Conservation (phyloP, 2,329 filamentous ascomycete genomes). For the Neurospora sp. region DNA sequence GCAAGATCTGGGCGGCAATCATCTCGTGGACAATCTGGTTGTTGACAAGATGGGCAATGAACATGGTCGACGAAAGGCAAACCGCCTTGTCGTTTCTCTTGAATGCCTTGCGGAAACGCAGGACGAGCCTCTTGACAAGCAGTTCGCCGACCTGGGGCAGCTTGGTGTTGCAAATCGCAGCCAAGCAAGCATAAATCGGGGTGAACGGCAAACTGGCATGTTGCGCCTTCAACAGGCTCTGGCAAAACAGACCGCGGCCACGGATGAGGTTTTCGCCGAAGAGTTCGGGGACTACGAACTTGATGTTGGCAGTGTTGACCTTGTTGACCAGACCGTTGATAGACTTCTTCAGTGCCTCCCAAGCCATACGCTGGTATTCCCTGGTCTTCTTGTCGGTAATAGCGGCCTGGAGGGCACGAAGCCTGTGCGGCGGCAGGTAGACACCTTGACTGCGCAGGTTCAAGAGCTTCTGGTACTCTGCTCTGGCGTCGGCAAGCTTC, state of each 20-base stretch:
- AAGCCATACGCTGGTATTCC: slow-evolving; percentile 97
- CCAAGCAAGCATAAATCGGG: slow-evolving; percentile 92
- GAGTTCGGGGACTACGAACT: slow-evolving; percentile 89
- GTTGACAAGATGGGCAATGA: slow-evolving; percentile 91
- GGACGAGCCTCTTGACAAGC: slow-evolving; percentile 71
- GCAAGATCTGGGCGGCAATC: slow-evolving; percentile 81
- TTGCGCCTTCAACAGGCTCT: slow-evolving; percentile 97
- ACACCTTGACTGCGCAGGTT: slow-evolving; percentile 91
- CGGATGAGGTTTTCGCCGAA: slow-evolving; percentile 91
- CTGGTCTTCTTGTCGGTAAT: slow-evolving; percentile 95
- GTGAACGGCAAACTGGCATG: slow-evolving; percentile 93
- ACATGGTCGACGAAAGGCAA: slow-evolving; percentile 84
- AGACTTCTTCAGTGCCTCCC: slow-evolving; percentile 97
- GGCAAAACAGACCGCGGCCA: slow-evolving; percentile 84
- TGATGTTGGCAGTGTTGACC: slow-evolving; percentile 96
- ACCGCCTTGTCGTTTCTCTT: slow-evolving; percentile 96
- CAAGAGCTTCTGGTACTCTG: slow-evolving; percentile 86
- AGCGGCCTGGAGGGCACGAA: slow-evolving; percentile 87
- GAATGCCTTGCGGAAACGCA: slow-evolving; percentile 93
- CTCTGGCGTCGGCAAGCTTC: slow-evolving; percentile 80
- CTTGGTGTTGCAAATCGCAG: slow-evolving; percentile 95
- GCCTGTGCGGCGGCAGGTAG: slow-evolving; percentile 86
- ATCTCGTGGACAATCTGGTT: slow-evolving; percentile 94
- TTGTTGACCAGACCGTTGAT: slow-evolving; percentile 99
- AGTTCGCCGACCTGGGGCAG: slow-evolving; percentile 90